Evolutionary conservation across 2,329 filamentous ascomycete genomes (phyloP).

Genomic region (Monilinia polystroma): DNA sequence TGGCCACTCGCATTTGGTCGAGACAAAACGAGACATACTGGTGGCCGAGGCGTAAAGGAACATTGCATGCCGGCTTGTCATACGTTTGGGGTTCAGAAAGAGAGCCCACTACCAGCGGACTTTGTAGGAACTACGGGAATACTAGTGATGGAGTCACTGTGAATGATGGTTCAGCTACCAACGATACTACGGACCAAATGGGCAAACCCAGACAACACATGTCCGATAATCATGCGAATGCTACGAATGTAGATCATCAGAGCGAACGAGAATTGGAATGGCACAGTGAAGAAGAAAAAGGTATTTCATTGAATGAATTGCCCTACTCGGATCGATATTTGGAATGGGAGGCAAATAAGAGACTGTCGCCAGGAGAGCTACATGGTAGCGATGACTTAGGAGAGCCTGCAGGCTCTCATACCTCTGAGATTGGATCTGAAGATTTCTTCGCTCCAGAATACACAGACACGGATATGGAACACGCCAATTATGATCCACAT

Average conservation of each 20-base stretch:
- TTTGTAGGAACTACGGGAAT: slow-evolving; percentile 7
- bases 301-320: not conserved
- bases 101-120: slow-evolving; percentile 1
- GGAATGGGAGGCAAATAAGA: slow-evolving; percentile 3
- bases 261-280: not conserved
- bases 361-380: not conserved
- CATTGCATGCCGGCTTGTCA: slow-evolving; percentile 4
- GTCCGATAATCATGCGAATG: not conserved
- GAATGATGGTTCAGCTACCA: not conserved
- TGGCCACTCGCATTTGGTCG: slow-evolving; percentile 39
- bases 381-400: not conserved
- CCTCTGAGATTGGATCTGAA: not conserved
- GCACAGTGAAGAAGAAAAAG: not conserved
- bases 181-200: not conserved
- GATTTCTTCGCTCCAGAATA: not conserved
- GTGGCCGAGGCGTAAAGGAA: slow-evolving; percentile 35
- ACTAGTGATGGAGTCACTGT: not conserved
- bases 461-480: not conserved
- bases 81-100: slow-evolving; percentile 9
- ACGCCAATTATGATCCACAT: not conserved
- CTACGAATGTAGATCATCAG: not conserved
- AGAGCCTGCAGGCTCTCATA: not conserved
- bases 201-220: not conserved
- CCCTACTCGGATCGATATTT: not conserved
- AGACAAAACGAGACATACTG: slow-evolving; percentile 32